Evolutionary conservation across 768 basidiomycete species (phyloP).

Genomic region (Lactarius akahatsu): DNA sequence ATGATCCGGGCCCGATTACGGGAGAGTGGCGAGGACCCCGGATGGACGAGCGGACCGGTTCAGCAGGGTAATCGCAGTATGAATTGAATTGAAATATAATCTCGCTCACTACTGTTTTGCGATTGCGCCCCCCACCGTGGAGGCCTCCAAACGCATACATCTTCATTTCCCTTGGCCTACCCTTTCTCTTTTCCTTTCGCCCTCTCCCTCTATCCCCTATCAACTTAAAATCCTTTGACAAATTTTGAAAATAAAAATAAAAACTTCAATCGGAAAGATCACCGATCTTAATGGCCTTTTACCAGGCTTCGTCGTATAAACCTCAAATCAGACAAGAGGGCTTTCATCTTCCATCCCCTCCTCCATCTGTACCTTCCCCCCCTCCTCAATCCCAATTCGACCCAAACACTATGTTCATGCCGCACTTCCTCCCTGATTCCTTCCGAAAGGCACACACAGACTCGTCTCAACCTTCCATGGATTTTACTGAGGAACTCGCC

Average conservation of each 20-base stretch:
- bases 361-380: constrained; percentile 36
- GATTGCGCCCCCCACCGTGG: not conserved
- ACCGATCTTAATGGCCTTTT: constrained; percentile 39
- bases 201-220: constrained; percentile 1
- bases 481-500: constrained; percentile 70
- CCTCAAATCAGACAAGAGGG: constrained; percentile 70
- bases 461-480: constrained; percentile 35
- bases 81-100: constrained; percentile 18
- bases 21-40: constrained; percentile 21
- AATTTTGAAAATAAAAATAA: not conserved
- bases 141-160: not conserved
- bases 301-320: constrained; percentile 44
- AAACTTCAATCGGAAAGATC: constrained; percentile 1
- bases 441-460: constrained; percentile 52
- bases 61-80: not conserved
- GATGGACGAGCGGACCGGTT: constrained; percentile 17
- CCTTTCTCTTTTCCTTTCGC: not conserved
- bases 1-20: constrained; percentile 26
- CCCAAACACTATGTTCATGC: constrained; percentile 44
- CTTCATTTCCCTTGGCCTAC: not conserved
- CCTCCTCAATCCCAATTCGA: constrained; percentile 35
- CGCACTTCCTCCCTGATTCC: constrained; percentile 52
- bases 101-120: not conserved
- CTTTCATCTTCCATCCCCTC: constrained; percentile 60
- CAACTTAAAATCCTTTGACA: not conserved